phyloP scores from a whole-genome alignment of 164 flowering plant species.

The Cinnamomum chago region DNA sequence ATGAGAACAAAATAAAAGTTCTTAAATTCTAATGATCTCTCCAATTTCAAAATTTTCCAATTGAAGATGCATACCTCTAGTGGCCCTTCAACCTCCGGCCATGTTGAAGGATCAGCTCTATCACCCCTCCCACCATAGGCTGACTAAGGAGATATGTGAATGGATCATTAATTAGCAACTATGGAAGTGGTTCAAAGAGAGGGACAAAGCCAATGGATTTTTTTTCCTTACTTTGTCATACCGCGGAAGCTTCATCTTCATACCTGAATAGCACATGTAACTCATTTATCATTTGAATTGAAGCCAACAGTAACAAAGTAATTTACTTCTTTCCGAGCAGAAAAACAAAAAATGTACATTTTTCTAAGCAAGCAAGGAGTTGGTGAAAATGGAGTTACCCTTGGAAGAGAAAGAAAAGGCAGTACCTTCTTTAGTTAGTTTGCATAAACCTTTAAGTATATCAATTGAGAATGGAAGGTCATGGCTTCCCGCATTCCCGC shows the following conservation, averaged over 20 bases:
- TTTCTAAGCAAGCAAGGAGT: neutral
- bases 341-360: neutral
- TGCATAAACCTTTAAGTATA: constrained; percentile 49
- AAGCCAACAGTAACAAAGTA: neutral
- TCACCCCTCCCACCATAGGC: constrained; percentile 85
- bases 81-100: constrained; percentile 97
- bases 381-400: neutral
- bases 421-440: constrained; percentile 73
- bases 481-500: constrained; percentile 98
- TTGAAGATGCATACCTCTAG: constrained; percentile 40
- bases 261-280: constrained; percentile 39
- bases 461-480: constrained; percentile 74
- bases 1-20: neutral
- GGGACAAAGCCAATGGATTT: neutral
- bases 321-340: neutral
- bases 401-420: neutral
- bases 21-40: constrained; percentile 87
- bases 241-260: constrained; percentile 85
- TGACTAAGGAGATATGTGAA: constrained; percentile 40
- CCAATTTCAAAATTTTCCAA: constrained; percentile 49
- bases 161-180: constrained; percentile 13
- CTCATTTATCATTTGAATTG: neutral
- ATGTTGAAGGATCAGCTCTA: constrained; percentile 73
- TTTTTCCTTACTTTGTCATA: constrained; percentile 64
- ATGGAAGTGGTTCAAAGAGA: neutral